These are phyloP conservation scores for Letharia columbiana DNA, from an alignment of 495 filamentous ascomycete species.

Conservation along the genomic window DNA sequence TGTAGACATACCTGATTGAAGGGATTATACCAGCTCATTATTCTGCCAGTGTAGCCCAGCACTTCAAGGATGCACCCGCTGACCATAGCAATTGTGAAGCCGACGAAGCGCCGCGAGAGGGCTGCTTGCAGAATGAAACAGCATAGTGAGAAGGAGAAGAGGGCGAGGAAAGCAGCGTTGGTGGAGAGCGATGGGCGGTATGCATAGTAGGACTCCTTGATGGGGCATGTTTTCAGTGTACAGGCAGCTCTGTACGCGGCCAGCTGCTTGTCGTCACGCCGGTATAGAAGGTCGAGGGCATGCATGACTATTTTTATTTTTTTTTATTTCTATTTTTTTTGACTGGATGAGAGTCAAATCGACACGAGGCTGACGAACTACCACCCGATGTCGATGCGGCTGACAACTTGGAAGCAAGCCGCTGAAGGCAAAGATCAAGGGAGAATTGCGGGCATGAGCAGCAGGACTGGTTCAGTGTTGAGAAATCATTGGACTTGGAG, in stretches of 20 bases:
- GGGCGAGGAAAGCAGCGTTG: constrained; percentile 50
- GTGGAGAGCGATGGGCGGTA: constrained; percentile 56
- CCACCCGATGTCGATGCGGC: not conserved
- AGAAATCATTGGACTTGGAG: too few relatives aligned
- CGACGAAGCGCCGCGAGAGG: constrained; percentile 51
- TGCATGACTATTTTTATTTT: not conserved
- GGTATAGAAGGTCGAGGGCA: not conserved
- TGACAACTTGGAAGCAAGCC: not conserved
- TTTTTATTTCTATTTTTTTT: not conserved
- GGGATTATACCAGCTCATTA: constrained; percentile 49
- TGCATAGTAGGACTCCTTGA: constrained; percentile 36
- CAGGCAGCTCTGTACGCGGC: constrained; percentile 11
- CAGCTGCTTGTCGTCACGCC: not conserved
- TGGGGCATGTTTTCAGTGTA: constrained; percentile 13
- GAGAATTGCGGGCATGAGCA: too few relatives aligned
- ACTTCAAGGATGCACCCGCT: constrained; percentile 40
- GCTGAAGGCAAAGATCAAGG: not conserved
- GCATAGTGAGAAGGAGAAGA: constrained; percentile 42
- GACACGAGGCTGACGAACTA: not conserved
- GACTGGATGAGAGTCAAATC: not conserved
- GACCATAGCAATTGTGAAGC: constrained; percentile 44
- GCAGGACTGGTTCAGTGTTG: too few relatives aligned
- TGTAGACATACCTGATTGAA: constrained; percentile 34
- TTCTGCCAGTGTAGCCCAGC: constrained; percentile 51
- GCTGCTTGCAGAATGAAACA: constrained; percentile 39